These are phyloP conservation scores for Wickerhamiella hasegawae DNA, from an alignment of 805 yeast genomes.

Conservation along the genomic window DNA sequence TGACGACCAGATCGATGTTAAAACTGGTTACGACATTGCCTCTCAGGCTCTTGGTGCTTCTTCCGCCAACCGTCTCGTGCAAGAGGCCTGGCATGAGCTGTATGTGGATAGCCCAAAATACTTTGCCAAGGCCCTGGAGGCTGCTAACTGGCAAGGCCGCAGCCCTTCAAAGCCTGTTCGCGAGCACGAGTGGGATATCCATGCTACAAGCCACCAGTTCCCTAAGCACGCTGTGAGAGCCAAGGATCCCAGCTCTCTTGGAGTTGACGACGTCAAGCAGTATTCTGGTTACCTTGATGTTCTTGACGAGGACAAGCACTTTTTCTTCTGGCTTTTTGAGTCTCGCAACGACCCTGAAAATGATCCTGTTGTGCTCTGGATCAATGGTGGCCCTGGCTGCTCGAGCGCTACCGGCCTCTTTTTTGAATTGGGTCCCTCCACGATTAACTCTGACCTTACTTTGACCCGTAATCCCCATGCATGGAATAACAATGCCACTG, in stretches of 20 bases:
- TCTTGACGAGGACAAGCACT: slow-evolving; percentile 68
- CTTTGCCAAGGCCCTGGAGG: too few relatives aligned
- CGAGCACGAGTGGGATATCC: too few relatives aligned
- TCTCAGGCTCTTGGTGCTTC: background rate
- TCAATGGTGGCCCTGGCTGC: slow-evolving; percentile 94
- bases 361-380: slow-evolving; percentile 77
- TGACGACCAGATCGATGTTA: too few relatives aligned
- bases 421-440: slow-evolving; percentile 74
- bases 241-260: slow-evolving; percentile 50
- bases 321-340: slow-evolving; percentile 74
- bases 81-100: slow-evolving; percentile 3
- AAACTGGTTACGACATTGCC: background rate
- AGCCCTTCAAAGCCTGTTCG: too few relatives aligned
- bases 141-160: too few relatives aligned
- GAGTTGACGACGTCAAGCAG: slow-evolving; percentile 70
- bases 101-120: background rate
- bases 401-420: slow-evolving; percentile 76
- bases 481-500: slow-evolving; percentile 76
- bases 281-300: slow-evolving; percentile 77
- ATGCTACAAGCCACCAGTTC: too few relatives aligned
- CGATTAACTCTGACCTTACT: slow-evolving; percentile 40
- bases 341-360: slow-evolving; percentile 74
- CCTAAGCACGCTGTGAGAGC: slow-evolving; percentile 41
- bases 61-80: background rate
- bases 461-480: slow-evolving; percentile 61